Base-by-base conservation (phyloP, 1,284 basidiomycete species). In the Schizophyllum amplum region DNA sequence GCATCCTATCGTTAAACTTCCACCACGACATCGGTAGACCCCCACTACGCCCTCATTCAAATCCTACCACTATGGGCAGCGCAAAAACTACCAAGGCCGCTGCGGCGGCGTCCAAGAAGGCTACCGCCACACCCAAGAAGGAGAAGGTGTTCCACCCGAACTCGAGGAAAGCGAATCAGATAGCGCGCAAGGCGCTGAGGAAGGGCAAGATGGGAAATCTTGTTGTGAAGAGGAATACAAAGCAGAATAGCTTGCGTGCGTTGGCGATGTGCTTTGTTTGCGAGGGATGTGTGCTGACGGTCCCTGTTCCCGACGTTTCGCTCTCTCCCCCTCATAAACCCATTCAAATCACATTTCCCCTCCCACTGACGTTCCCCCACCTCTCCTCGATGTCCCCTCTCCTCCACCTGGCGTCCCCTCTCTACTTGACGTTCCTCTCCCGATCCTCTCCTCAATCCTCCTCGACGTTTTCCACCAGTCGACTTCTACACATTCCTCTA, bases 401-500 rank as follows among this genome's bases (percentile, higher is more conserved):
- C n/a, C n/a, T n/a, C n/a, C n/a, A n/a, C n/a, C n/a, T n/a, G n/a
- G n/a, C n/a, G n/a, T n/a, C n/a, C n/a, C n/a, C n/a, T n/a, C n/a
- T n/a, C n/a, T n/a, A n/a, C n/a, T n/a, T n/a, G n/a, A n/a, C n/a
- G n/a, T n/a, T n/a, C n/a, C n/a, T n/a, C n/a, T n/a, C n/a, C n/a
- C n/a, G n/a, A n/a, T n/a, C n/a, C 53, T 50, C 50, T n/a, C 27
- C 49, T 56, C 42, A 20, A 48, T 26, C 50, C 27, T 53, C 51
- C 46, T 51, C 27, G 52, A 48, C 53, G 47, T 53, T 51, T 58
- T 47, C 23, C 24, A 42, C 21, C 63, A 87, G 92, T 83, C 60
- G 84, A 90, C 66, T 76, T 90, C 51, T 91, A 86, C 64, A 75
- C 80, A 9, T 94, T 94, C 72, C 94, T 94, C 72, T 87, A 82